Evolutionary conservation across 1,139 yeast species (phyloP).

Genomic region (Candida smagusa): DNA sequence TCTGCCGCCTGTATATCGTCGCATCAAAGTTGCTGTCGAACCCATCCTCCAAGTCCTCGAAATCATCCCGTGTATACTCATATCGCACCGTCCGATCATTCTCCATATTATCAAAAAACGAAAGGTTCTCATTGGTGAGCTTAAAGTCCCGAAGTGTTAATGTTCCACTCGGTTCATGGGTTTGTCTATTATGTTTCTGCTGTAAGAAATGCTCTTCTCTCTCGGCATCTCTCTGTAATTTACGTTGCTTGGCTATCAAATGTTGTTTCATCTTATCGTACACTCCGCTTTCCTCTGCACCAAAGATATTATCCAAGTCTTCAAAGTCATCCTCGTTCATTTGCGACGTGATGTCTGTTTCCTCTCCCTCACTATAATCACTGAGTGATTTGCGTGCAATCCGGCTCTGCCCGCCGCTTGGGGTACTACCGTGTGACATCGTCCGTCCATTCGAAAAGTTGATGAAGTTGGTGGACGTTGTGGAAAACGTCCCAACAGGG

Average conservation of each 20-base stretch:
- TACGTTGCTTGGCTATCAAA: slow-evolving; percentile 22
- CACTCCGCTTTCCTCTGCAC: slow-evolving; percentile 37
- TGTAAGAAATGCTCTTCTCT: slow-evolving; percentile 32
- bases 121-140: slow-evolving; percentile 15
- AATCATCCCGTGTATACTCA: slow-evolving; percentile 38
- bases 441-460: not conserved
- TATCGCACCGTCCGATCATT: slow-evolving; percentile 35
- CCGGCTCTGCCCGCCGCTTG: slow-evolving; percentile 4
- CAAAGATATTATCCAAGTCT: slow-evolving; percentile 39
- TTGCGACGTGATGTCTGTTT: slow-evolving; percentile 41
- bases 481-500: slow-evolving; percentile 2
- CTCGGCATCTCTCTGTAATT: slow-evolving; percentile 33
- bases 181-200: slow-evolving; percentile 15
- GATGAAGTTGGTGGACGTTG: slow-evolving; percentile 6
- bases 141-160: slow-evolving; percentile 31
- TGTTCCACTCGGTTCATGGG: slow-evolving; percentile 20
- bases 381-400: slow-evolving; percentile 22
- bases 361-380: slow-evolving; percentile 38
- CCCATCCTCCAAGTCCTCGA: slow-evolving; percentile 41
- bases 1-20: slow-evolving; percentile 4
- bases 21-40: slow-evolving; percentile 17
- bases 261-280: slow-evolving; percentile 19
- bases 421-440: slow-evolving; percentile 2
- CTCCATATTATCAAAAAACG: slow-evolving; percentile 25
- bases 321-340: slow-evolving; percentile 42